phyloP scores from a whole-genome alignment of 352 stramenopile genomes.

The Globisporangium yorkense region DNA sequence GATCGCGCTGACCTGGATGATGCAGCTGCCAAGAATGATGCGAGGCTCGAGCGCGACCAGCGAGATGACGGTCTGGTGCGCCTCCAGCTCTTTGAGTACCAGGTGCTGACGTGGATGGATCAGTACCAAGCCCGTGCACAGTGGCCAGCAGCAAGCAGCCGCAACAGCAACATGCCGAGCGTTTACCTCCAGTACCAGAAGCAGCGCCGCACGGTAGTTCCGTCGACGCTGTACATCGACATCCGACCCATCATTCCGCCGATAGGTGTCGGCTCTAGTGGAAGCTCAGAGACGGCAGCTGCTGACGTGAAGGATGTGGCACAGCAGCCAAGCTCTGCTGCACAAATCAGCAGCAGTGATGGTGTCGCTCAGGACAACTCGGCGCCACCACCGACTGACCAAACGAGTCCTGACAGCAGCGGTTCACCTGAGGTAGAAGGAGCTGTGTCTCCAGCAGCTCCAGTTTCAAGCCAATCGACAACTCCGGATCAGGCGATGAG shows the following conservation, averaged over 20 bases:
- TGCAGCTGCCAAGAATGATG: background rate
- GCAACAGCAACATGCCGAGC: conserved; percentile 22
- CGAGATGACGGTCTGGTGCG: conserved; percentile 10
- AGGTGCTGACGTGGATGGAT: conserved; percentile 56
- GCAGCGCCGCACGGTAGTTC: conserved; percentile 14
- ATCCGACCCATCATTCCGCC: conserved; percentile 11
- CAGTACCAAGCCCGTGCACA: conserved; percentile 46
- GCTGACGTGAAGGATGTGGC: background rate
- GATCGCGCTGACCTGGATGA: background rate
- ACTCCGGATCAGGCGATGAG: conserved; percentile 5
- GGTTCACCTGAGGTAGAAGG: background rate
- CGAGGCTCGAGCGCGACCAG: background rate
- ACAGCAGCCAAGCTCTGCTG: background rate
- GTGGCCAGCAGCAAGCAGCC: conserved; percentile 31
- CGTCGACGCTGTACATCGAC: conserved; percentile 6
- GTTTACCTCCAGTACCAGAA: conserved; percentile 71
- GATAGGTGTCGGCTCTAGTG: background rate
- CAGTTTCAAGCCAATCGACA: background rate
- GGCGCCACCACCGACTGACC: background rate
- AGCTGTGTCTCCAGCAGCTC: background rate
- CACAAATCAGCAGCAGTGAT: background rate
- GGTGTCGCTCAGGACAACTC: background rate
- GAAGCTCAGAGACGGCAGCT: background rate
- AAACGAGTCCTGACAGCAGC: background rate
- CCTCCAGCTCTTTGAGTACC: conserved; percentile 54